These are phyloP conservation scores for Tribonema minus DNA, from an alignment of 108 stramenopile genomes.

Conservation along the genomic window DNA sequence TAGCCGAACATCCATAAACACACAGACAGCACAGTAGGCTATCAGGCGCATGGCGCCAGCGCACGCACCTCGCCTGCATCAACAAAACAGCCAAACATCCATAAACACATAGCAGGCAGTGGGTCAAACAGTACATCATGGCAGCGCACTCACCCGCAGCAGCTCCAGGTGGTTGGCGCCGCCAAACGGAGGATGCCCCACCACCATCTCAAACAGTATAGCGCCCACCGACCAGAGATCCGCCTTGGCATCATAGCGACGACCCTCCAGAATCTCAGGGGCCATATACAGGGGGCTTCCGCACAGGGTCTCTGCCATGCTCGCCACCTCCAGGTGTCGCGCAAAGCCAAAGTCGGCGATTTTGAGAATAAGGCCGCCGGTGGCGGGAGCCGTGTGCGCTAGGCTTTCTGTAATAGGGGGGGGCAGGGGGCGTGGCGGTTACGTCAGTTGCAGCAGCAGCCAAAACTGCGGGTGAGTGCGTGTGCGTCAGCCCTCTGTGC, in stretches of 20 bases:
- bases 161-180: conserved; percentile 28
- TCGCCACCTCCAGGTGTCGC: conserved; percentile 74
- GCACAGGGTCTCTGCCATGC: conserved; percentile 93
- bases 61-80: too few relatives aligned
- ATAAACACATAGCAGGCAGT: too few relatives aligned
- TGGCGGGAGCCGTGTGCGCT: conserved; percentile 48
- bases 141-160: too few relatives aligned
- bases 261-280: conserved; percentile 72
- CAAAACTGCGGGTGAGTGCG: too few relatives aligned
- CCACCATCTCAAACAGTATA: conserved; percentile 93
- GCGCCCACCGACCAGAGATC: conserved; percentile 96
- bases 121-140: too few relatives aligned
- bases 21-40: too few relatives aligned
- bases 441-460: too few relatives aligned
- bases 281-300: conserved; percentile 97
- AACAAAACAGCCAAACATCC: too few relatives aligned
- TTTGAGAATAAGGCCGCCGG: conserved; percentile 59
- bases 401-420: conserved; percentile 49
- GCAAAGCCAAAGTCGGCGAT: conserved; percentile 98
- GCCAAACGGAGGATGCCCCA: conserved; percentile 46
- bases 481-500: too few relatives aligned
- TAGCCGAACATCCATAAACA: too few relatives aligned
- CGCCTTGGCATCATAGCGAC: conserved; percentile 89
- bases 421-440: conserved; percentile 10
- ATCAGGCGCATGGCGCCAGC: too few relatives aligned